These are phyloP conservation scores for Ustulina deusta DNA, from an alignment of 2,329 filamentous ascomycete genomes.

Conservation along the genomic window DNA sequence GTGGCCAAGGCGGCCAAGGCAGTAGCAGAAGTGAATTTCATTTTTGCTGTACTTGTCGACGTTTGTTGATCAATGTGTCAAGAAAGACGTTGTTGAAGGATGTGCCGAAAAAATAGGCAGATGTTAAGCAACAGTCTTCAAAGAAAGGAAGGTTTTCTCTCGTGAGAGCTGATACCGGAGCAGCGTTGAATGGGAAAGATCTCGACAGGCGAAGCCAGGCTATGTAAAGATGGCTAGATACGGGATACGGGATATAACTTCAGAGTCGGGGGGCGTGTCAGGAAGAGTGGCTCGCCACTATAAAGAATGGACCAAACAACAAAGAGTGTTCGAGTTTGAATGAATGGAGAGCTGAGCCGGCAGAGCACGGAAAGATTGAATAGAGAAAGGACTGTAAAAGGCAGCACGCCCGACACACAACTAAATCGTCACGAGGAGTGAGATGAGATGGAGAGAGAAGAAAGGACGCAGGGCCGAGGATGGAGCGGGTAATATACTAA, in stretches of 20 bases:
- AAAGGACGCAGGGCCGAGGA: conserved; percentile 13
- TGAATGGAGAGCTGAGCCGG: conserved; percentile 47
- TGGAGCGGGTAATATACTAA: conserved; percentile 30
- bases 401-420: conserved; percentile 36
- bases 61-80: conserved; percentile 25
- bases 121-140: conserved; percentile 37
- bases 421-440: conserved; percentile 36
- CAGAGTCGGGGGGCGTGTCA: conserved; percentile 36
- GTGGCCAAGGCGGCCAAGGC: conserved; percentile 52
- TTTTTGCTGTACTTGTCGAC: conserved; percentile 32
- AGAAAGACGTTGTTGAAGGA: conserved; percentile 20
- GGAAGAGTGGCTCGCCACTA: conserved; percentile 39
- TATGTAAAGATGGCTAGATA: conserved; percentile 25
- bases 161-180: conserved; percentile 38
- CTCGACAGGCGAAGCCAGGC: conserved; percentile 24
- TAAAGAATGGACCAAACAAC: conserved; percentile 49
- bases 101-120: conserved; percentile 32
- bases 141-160: conserved; percentile 40
- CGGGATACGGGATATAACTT: conserved; percentile 25
- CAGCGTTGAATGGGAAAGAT: conserved; percentile 38
- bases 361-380: conserved; percentile 45
- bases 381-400: conserved; percentile 41
- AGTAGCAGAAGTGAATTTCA: conserved; percentile 45
- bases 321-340: conserved; percentile 47
- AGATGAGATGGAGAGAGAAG: conserved; percentile 28